phyloP scores from a whole-genome alignment of 164 flowering plant genomes.

The Vitis vinifera region DNA sequence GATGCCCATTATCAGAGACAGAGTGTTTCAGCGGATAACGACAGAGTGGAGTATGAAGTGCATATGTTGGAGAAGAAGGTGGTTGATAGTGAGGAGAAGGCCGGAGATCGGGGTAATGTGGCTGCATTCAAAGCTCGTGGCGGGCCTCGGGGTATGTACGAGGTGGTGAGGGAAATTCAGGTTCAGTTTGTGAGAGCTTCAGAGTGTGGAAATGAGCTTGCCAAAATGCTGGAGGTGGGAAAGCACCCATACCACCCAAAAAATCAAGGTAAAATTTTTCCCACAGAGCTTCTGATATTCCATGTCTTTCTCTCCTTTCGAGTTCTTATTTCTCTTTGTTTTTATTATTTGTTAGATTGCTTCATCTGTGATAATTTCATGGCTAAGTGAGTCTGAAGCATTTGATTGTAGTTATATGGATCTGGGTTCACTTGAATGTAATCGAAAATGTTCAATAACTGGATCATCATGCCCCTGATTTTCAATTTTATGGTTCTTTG shows the following conservation, averaged over 20 bases:
- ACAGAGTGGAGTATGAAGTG: constrained; percentile 62
- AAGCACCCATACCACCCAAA: constrained; percentile 66
- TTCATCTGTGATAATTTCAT: background rate
- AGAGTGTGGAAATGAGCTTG: constrained; percentile 68
- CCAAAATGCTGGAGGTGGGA: constrained; percentile 82
- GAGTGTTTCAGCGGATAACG: constrained; percentile 36
- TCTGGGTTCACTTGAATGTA: no score
- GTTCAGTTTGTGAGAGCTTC: constrained; percentile 77
- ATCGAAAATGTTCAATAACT: background rate
- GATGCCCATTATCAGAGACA: constrained; percentile 44
- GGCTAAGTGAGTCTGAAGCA: background rate
- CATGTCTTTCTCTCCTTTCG: background rate
- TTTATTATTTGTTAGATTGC: background rate
- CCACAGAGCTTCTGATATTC: background rate
- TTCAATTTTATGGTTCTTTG: background rate
- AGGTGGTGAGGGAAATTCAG: constrained; percentile 65
- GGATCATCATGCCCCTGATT: no score
- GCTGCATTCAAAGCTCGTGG: constrained; percentile 29
- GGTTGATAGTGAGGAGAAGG: constrained; percentile 43
- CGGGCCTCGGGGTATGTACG: constrained; percentile 40
- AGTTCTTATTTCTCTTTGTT: background rate
- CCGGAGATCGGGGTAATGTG: constrained; percentile 38
- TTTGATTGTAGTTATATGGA: no score
- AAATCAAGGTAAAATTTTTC: constrained; percentile 27
- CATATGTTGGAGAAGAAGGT: constrained; percentile 79